Conservation (phyloP, 495 filamentous ascomycete genomes). For the Glonium stellatum region DNA sequence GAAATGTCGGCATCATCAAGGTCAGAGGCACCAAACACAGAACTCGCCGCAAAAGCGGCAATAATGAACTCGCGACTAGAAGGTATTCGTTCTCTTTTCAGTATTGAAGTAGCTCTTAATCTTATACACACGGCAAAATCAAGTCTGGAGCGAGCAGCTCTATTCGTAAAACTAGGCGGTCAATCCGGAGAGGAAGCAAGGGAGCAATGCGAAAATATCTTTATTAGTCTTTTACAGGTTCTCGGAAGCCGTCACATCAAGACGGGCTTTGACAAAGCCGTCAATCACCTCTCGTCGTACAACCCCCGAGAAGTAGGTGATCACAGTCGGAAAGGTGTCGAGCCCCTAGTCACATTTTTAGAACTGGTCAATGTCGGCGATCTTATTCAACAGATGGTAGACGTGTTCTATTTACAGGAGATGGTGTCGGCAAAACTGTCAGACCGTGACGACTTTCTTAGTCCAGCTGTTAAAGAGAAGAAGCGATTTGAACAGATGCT, state of each 20-base stretch:
- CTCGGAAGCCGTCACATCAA: slow-evolving; percentile 85
- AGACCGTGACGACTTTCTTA: slow-evolving; percentile 89
- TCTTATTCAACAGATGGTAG: slow-evolving; percentile 97
- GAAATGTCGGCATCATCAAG: slow-evolving; percentile 41
- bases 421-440: slow-evolving; percentile 73
- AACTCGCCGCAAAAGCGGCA: slow-evolving; percentile 89
- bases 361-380: slow-evolving; percentile 98
- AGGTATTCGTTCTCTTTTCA: slow-evolving; percentile 89
- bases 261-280: slow-evolving; percentile 82
- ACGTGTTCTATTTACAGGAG: slow-evolving; percentile 97
- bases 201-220: slow-evolving; percentile 86
- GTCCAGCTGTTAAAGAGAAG: slow-evolving; percentile 86
- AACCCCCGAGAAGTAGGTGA: slow-evolving; percentile 79
- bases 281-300: slow-evolving; percentile 84
- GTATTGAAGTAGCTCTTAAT: slow-evolving; percentile 86
- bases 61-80: slow-evolving; percentile 92
- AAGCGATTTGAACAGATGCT: slow-evolving; percentile 99
- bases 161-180: slow-evolving; percentile 72
- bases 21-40: slow-evolving; percentile 70
- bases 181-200: slow-evolving; percentile 76
- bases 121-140: slow-evolving; percentile 88
- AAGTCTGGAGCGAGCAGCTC: slow-evolving; percentile 74
- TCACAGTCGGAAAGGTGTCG: slow-evolving; percentile 65
- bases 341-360: slow-evolving; percentile 89
- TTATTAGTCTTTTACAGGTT: slow-evolving; percentile 73